These are phyloP conservation scores for Paspalum notatum DNA, from an alignment of 176 grass and related monocot genomes.

Conservation along the genomic window DNA sequence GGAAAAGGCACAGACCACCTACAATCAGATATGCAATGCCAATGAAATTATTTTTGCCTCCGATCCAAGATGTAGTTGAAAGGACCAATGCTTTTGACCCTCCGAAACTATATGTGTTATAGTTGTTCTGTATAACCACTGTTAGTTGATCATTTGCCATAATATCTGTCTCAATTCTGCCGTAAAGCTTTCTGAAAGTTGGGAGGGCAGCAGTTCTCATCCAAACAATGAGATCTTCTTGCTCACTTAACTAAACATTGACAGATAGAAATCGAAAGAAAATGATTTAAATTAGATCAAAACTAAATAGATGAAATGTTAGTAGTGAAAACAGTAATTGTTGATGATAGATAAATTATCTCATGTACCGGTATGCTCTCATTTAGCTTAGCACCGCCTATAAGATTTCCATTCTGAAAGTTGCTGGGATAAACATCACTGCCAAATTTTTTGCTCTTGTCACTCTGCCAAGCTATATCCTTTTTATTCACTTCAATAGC, in stretches of 20 bases:
- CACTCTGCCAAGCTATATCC: conserved; percentile 87
- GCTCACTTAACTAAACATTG: conserved; percentile 75
- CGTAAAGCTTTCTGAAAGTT: conserved; percentile 92
- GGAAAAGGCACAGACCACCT: conserved; percentile 70
- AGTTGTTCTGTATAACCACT: conserved; percentile 91
- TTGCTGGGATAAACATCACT: conserved; percentile 90
- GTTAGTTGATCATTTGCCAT: conserved; percentile 67
- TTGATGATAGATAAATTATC: conserved; percentile 39
- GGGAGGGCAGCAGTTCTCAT: conserved; percentile 93
- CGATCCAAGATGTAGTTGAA: conserved; percentile 92
- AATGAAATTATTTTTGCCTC: conserved; percentile 89
- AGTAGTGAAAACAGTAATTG: not conserved
- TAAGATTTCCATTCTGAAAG: conserved; percentile 73
- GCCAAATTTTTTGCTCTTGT: conserved; percentile 75
- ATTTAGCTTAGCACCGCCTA: conserved; percentile 84
- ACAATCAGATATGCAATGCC: conserved; percentile 76
- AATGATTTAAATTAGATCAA: not conserved
- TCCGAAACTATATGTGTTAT: conserved; percentile 92
- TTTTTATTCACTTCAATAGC: conserved; percentile 74
- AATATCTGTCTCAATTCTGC: conserved; percentile 83
- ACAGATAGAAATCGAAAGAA: conserved; percentile 20
- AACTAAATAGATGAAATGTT: conserved; percentile 7
- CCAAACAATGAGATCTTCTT: conserved; percentile 98
- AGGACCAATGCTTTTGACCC: conserved; percentile 82
- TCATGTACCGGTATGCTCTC: conserved; percentile 79